These are phyloP conservation scores for Phalaenopsis equestris DNA, from an alignment of 106 monocot species.

Conservation along the genomic window DNA sequence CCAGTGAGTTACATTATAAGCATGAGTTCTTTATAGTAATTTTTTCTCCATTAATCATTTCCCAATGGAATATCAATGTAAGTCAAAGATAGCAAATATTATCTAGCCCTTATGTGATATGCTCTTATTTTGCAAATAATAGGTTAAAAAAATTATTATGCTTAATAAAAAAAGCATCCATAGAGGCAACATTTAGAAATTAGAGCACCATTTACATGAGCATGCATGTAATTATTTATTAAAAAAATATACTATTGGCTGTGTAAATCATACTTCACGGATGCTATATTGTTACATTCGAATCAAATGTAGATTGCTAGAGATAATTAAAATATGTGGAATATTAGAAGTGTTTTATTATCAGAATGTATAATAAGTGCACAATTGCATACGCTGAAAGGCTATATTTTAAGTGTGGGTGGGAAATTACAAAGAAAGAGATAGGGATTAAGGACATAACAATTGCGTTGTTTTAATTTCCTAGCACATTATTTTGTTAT, in stretches of 20 bases:
- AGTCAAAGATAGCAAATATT: neutral
- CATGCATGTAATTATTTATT: neutral
- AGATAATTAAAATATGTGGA: neutral
- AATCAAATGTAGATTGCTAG: neutral
- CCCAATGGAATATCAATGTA: neutral
- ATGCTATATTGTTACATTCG: neutral
- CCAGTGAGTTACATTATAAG: slow-evolving; percentile 46
- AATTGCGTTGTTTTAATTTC: neutral
- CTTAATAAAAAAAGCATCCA: neutral
- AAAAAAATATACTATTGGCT: neutral
- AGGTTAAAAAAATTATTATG: neutral
- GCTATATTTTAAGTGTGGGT: neutral
- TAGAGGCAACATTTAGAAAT: neutral
- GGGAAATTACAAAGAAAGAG: neutral
- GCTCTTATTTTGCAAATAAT: neutral
- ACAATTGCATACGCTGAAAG: neutral
- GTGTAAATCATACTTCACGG: neutral
- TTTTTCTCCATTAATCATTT: slow-evolving; percentile 1
- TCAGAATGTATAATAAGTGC: neutral
- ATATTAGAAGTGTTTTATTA: neutral
- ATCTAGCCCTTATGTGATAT: neutral
- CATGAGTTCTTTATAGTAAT: neutral
- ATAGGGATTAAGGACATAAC: neutral
- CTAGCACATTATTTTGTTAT: neutral
- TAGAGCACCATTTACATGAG: neutral